phyloP scores from a whole-genome alignment of 2,329 filamentous ascomycete species.

The Botrytis tulipae region DNA sequence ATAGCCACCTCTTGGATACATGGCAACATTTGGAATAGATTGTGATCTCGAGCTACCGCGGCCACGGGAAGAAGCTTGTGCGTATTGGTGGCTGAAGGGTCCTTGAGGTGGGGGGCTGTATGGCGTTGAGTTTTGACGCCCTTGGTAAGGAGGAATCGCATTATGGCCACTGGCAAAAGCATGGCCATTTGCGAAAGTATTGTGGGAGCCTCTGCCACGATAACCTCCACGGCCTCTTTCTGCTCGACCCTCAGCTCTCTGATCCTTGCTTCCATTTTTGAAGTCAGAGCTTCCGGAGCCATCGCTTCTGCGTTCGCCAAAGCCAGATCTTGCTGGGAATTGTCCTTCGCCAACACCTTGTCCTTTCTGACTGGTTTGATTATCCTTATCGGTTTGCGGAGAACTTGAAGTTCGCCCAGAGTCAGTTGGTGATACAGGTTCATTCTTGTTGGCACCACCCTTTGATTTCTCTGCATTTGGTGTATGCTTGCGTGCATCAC shows the following conservation, averaged over 20 bases:
- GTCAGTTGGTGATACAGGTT: constrained; percentile 31
- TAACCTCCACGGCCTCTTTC: constrained; percentile 46
- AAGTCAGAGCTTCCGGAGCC: constrained; percentile 24
- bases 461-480: constrained; percentile 33
- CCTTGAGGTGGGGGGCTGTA: constrained; percentile 42
- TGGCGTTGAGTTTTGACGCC: constrained; percentile 34
- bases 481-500: constrained; percentile 33
- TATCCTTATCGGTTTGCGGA: constrained; percentile 37
- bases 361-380: constrained; percentile 25
- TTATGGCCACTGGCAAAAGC: constrained; percentile 44
- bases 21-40: constrained; percentile 55
- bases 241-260: constrained; percentile 42
- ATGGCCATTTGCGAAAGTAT: constrained; percentile 38
- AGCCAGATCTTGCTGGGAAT: constrained; percentile 27
- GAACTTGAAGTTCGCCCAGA: constrained; percentile 38
- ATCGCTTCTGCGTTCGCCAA: constrained; percentile 37
- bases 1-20: constrained; percentile 46
- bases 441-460: constrained; percentile 28
- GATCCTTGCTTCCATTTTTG: constrained; percentile 33
- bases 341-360: constrained; percentile 30
- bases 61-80: constrained; percentile 40
- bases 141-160: constrained; percentile 33
- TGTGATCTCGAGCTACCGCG: constrained; percentile 57
- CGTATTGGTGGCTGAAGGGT: constrained; percentile 38
- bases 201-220: constrained; percentile 45